A percentile compares a stretch with the other conserved stretches of the same genome.
phyloP scores from a whole-genome alignment of 371 early-diverging fungal genomes.

The Dichotomocladium elegans region DNA sequence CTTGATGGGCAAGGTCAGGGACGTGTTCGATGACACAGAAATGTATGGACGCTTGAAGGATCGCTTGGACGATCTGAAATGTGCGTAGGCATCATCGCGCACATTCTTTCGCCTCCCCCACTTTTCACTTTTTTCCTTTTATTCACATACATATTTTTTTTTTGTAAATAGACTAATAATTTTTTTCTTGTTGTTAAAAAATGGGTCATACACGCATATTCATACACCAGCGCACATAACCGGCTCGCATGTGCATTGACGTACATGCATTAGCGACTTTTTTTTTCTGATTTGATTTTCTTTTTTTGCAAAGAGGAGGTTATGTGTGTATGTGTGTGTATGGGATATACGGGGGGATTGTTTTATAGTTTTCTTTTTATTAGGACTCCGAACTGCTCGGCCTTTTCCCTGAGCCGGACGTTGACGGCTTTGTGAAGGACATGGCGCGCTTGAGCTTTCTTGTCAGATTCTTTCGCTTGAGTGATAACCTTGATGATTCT shows the following conservation, averaged over 20 bases:
- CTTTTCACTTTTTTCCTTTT: background rate
- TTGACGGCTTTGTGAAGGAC: constrained; percentile 11
- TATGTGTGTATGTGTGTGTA: background rate
- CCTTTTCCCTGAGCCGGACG: constrained; percentile 1
- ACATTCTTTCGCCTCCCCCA: too few species aligned
- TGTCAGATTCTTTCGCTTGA: constrained; percentile 11
- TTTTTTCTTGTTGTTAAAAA: too few species aligned
- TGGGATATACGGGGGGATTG: background rate
- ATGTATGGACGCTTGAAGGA: constrained; percentile 60
- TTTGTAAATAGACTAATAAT: constrained; percentile 4
- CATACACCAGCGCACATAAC: too few species aligned
- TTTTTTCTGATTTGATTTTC: too few species aligned
- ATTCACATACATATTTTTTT: background rate
- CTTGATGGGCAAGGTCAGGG: constrained; percentile 76
- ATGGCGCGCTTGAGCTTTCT: constrained; percentile 15
- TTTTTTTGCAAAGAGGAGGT: too few species aligned
- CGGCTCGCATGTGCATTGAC: too few species aligned
- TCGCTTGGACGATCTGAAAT: constrained; percentile 53
- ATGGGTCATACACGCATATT: too few species aligned
- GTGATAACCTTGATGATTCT: constrained; percentile 9
- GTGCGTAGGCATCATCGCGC: constrained; percentile 12
- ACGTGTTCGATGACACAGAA: constrained; percentile 65
- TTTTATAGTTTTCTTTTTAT: background rate
- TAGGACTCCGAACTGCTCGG: background rate
- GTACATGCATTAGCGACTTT: too few species aligned